Conservation (phyloP, 805 yeast genomes). For the Yamadazyma phyllophila region DNA sequence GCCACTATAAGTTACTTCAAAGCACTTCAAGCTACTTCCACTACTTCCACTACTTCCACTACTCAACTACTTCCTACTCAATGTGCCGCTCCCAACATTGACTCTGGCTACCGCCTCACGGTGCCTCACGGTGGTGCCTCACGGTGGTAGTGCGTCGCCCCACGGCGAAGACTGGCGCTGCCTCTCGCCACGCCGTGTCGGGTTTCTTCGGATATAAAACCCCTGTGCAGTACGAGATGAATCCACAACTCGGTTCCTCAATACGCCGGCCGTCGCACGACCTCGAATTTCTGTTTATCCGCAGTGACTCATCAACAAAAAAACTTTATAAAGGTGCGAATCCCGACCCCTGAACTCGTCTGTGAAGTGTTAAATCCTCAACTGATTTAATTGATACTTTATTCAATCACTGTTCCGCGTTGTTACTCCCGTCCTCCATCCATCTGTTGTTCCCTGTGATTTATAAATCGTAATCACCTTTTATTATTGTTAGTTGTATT, state of each 20-base stretch:
- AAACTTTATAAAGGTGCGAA: conserved; percentile 5
- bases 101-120: no score
- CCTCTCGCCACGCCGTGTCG: no score
- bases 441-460: neutral
- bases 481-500: neutral
- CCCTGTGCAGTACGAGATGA: neutral
- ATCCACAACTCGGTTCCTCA: neutral
- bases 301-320: conserved; percentile 8
- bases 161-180: no score
- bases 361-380: neutral
- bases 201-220: no score
- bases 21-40: no score
- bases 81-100: no score
- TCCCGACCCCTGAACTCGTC: neutral
- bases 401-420: neutral
- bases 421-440: neutral
- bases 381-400: conserved; percentile 3
- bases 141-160: no score
- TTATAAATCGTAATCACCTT: neutral
- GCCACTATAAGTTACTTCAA: no score
- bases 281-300: neutral
- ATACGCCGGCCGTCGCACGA: neutral
- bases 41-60: no score
- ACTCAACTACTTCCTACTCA: no score
- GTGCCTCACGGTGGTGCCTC: no score